A percentile compares a stretch with the other conserved stretches of the same genome.
These are phyloP conservation scores for Cyberlindnera xylosilytica DNA, from an alignment of 805 yeast genomes.

Conservation along the genomic window DNA sequence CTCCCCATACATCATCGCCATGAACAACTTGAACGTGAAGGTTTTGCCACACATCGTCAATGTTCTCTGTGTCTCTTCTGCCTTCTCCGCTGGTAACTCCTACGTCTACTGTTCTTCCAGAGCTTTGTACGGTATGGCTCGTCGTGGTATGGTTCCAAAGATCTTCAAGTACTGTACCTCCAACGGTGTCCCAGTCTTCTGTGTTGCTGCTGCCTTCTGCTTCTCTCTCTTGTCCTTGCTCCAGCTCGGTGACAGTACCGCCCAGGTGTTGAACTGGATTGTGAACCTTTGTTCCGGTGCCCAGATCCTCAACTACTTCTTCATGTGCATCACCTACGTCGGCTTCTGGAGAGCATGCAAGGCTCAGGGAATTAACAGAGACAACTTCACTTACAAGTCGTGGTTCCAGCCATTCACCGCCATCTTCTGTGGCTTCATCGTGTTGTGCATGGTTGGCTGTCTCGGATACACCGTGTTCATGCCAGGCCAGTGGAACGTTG, in stretches of 20 bases:
- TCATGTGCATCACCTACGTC: slow-evolving; percentile 56
- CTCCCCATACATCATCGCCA: slow-evolving; percentile 59
- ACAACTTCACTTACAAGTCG: slow-evolving; percentile 43
- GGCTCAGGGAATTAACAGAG: slow-evolving; percentile 45
- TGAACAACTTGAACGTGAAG: slow-evolving; percentile 51
- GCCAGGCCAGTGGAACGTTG: slow-evolving; percentile 65
- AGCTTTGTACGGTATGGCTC: slow-evolving; percentile 49
- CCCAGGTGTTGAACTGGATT: slow-evolving; percentile 68
- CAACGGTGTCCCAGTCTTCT: slow-evolving; percentile 68
- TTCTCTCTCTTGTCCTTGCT: slow-evolving; percentile 68
- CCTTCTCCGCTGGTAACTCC: slow-evolving; percentile 53
- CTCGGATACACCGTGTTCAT: slow-evolving; percentile 72
- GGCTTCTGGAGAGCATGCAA: slow-evolving; percentile 60
- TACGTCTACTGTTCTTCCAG: slow-evolving; percentile 58
- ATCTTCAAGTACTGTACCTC: slow-evolving; percentile 57
- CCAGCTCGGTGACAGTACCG: slow-evolving; percentile 56
- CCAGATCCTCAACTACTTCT: slow-evolving; percentile 56
- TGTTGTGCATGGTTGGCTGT: slow-evolving; percentile 49
- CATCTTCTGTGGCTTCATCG: slow-evolving; percentile 41
- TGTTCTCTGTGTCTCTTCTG: slow-evolving; percentile 51
- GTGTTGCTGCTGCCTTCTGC: slow-evolving; percentile 51
- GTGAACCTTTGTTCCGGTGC: slow-evolving; percentile 67
- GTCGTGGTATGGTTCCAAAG: slow-evolving; percentile 57
- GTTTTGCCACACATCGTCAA: slow-evolving; percentile 48
- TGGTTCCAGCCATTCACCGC: slow-evolving; percentile 62